phyloP scores from a whole-genome alignment of 345 rosid genomes.

The Hibiscus mutabilis region DNA sequence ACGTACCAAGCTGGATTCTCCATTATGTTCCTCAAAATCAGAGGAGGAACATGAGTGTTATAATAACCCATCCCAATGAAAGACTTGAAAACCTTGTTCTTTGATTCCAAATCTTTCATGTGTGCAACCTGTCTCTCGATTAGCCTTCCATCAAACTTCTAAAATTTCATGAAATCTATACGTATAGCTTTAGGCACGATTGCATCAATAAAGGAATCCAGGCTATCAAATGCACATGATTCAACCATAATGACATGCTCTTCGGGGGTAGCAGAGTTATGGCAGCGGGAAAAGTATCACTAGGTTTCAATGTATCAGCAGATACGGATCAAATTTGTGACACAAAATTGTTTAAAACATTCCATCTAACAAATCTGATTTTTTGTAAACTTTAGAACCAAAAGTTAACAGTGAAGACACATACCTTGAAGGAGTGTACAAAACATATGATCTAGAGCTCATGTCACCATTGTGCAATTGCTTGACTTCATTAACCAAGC shows the following conservation, averaged over 20 bases:
- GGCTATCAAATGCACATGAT: constrained; percentile 58
- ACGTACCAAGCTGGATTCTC: too few species aligned
- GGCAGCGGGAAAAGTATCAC: constrained; percentile 88
- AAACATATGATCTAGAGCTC: constrained; percentile 29
- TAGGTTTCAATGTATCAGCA: constrained; percentile 55
- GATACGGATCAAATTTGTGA: constrained; percentile 61
- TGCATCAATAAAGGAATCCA: constrained; percentile 69
- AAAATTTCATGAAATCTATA: constrained; percentile 71
- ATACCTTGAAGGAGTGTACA: constrained; percentile 57
- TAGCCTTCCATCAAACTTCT: constrained; percentile 75
- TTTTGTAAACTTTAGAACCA: constrained; percentile 17
- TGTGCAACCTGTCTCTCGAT: constrained; percentile 83
- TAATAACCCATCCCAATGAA: too few species aligned
- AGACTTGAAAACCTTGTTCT: constrained; percentile 70
- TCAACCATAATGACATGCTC: constrained; percentile 75
- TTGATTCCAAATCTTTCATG: constrained; percentile 68
- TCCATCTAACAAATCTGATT: constrained; percentile 25
- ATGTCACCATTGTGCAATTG: constrained; percentile 35
- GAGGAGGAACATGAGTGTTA: too few species aligned
- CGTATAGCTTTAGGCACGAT: constrained; percentile 92
- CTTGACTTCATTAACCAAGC: constrained; percentile 52
- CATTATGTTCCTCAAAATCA: too few species aligned
- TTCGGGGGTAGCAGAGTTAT: constrained; percentile 86
- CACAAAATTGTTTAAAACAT: constrained; percentile 18
- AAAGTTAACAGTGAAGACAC: constrained; percentile 66